Conservation (phyloP, 805 yeast genomes). For the Allodekkera sacchari region DNA sequence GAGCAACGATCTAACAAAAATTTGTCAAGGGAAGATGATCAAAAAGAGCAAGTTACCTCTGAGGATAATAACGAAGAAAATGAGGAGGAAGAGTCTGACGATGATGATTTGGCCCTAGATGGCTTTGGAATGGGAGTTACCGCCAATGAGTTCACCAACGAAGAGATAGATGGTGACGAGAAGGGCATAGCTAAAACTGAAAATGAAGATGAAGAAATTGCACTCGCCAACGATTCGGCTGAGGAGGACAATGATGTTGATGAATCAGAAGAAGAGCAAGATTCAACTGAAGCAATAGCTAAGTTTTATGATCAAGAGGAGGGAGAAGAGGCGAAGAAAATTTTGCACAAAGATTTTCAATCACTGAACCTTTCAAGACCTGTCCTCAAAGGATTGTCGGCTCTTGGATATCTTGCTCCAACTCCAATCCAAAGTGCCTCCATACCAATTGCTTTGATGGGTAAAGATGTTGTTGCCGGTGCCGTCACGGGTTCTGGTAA, state of each 20-base stretch:
- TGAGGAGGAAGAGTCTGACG: slow-evolving; percentile 13
- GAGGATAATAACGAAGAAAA: slow-evolving; percentile 18
- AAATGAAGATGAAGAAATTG: slow-evolving; percentile 21
- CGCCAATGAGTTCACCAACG: slow-evolving; percentile 22
- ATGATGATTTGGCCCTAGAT: slow-evolving; percentile 33
- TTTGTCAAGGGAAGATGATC: slow-evolving; percentile 19
- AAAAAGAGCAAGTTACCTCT: slow-evolving; percentile 21
- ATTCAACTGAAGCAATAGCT: slow-evolving; percentile 76
- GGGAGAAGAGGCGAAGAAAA: slow-evolving; percentile 31
- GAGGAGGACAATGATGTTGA: slow-evolving; percentile 14
- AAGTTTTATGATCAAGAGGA: slow-evolving; percentile 63
- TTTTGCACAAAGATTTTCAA: slow-evolving; percentile 59
- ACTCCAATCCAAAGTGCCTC: slow-evolving; percentile 92
- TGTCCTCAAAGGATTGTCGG: slow-evolving; percentile 70
- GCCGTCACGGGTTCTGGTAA: slow-evolving; percentile 99
- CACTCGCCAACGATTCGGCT: too few species aligned
- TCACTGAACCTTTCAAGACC: slow-evolving; percentile 83
- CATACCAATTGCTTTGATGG: slow-evolving; percentile 86
- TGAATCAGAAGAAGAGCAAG: slow-evolving; percentile 45
- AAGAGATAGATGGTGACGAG: slow-evolving; percentile 16
- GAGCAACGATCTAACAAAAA: slow-evolving; percentile 11
- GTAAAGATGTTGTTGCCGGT: slow-evolving; percentile 97
- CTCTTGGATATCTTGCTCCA: slow-evolving; percentile 78
- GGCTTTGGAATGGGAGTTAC: slow-evolving; percentile 32
- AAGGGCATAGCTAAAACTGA: slow-evolving; percentile 23